phyloP scores from a whole-genome alignment of 371 early-diverging fungal genomes.

The Mucor indicus region DNA sequence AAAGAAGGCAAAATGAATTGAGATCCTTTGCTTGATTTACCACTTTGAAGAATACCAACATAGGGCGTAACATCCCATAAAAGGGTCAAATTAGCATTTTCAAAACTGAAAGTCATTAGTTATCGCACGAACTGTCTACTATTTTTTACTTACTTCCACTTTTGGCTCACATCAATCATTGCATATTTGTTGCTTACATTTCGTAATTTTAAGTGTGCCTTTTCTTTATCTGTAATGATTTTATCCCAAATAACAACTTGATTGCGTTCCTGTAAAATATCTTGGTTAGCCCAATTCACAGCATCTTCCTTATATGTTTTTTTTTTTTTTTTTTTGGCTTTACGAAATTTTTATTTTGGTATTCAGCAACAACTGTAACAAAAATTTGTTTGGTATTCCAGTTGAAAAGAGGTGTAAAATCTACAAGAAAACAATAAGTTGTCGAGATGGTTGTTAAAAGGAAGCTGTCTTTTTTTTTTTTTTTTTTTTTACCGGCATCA shows the following conservation, averaged over 20 bases:
- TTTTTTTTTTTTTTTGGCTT: too few species aligned
- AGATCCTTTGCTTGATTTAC: slow-evolving; percentile 24
- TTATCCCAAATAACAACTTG: slow-evolving; percentile 92
- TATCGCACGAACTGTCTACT: neutral
- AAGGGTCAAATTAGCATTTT: slow-evolving; percentile 72
- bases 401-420: slow-evolving; percentile 83
- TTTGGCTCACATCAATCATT: slow-evolving; percentile 61
- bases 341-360: slow-evolving; percentile 63
- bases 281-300: too few species aligned
- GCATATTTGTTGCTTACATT: slow-evolving; percentile 76
- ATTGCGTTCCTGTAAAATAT: slow-evolving; percentile 51
- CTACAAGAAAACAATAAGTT: slow-evolving; percentile 32
- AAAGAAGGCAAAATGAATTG: slow-evolving; percentile 16
- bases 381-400: slow-evolving; percentile 98
- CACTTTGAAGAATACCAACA: slow-evolving; percentile 72
- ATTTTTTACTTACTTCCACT: slow-evolving; percentile 57
- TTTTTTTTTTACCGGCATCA: slow-evolving; percentile 72
- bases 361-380: slow-evolving; percentile 85
- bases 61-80: slow-evolving; percentile 89
- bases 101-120: slow-evolving; percentile 22
- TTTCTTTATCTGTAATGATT: slow-evolving; percentile 71
- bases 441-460: neutral
- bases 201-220: slow-evolving; percentile 60
- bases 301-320: too few species aligned
- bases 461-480: too few species aligned